Evolutionary conservation across 2,329 filamentous ascomycete species (phyloP).

Genomic region (Microdochium paspali): DNA sequence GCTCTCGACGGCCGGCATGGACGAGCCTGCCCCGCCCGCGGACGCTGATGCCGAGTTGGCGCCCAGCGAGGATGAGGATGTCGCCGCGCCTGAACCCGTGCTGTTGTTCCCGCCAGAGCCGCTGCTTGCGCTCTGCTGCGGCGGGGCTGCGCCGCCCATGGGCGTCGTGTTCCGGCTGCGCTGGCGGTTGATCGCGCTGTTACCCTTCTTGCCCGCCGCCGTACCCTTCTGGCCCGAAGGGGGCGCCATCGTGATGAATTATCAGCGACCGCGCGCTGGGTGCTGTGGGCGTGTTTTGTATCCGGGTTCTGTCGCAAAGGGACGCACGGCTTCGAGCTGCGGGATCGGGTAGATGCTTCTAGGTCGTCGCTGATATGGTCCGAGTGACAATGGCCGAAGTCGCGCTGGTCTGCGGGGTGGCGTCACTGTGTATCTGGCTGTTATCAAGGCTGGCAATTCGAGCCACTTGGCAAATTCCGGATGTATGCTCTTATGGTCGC

Average conservation of each 20-base stretch:
- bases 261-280: neutral
- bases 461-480: too few species aligned
- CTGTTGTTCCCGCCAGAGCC: neutral
- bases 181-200: constrained; percentile 51
- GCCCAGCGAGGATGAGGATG: neutral
- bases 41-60: neutral
- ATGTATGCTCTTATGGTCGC: too few species aligned
- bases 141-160: constrained; percentile 37
- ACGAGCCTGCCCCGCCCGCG: constrained; percentile 3
- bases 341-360: too few species aligned
- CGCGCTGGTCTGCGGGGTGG: too few species aligned
- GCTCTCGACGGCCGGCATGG: constrained; percentile 40
- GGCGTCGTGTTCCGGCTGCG: constrained; percentile 74
- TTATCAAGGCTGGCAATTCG: too few species aligned
- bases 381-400: too few species aligned
- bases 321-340: too few species aligned
- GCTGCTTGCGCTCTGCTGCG: constrained; percentile 9
- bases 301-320: too few species aligned
- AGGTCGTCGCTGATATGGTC: too few species aligned
- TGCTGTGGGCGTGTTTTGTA: neutral
- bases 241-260: constrained; percentile 40
- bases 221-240: constrained; percentile 51
- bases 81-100: constrained; percentile 5
- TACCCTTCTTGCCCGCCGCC: constrained; percentile 48
- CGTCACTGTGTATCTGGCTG: too few species aligned